Conservation (phyloP, 495 filamentous ascomycete species). For the Glarea lozoyensis region DNA sequence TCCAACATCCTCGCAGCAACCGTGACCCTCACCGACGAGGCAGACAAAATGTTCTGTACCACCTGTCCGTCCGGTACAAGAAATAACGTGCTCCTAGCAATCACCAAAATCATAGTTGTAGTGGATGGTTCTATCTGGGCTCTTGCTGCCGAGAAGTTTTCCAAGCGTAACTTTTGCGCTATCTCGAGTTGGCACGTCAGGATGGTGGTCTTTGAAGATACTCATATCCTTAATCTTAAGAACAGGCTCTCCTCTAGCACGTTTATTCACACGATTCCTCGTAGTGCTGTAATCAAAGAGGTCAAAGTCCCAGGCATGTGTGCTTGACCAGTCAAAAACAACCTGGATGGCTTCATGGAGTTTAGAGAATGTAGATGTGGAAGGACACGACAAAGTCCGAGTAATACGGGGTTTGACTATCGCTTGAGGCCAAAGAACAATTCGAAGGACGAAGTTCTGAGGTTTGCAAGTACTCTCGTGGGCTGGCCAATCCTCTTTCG, state of each 20-base stretch:
- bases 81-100: not conserved
- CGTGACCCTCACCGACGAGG: constrained; percentile 6
- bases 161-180: constrained; percentile 1
- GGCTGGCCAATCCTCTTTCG: constrained; percentile 11
- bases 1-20: not conserved
- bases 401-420: constrained; percentile 23
- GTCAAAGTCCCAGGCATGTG: constrained; percentile 13
- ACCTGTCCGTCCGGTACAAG: constrained; percentile 4
- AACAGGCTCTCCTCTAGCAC: not conserved
- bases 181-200: not conserved
- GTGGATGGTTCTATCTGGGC: not conserved
- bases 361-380: constrained; percentile 20
- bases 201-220: not conserved
- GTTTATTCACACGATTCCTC: not conserved
- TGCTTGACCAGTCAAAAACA: constrained; percentile 26
- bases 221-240: not conserved
- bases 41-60: constrained; percentile 5
- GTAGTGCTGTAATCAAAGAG: not conserved
- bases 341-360: constrained; percentile 26
- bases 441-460: constrained; percentile 21
- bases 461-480: constrained; percentile 17
- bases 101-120: constrained; percentile 4
- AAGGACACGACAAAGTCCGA: constrained; percentile 28
- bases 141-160: not conserved
- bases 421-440: constrained; percentile 15